Evolutionary conservation across 306 rosid species (phyloP), one percentile per base, ranked within the genome.

Genomic region (Vigna angularis): DNA sequence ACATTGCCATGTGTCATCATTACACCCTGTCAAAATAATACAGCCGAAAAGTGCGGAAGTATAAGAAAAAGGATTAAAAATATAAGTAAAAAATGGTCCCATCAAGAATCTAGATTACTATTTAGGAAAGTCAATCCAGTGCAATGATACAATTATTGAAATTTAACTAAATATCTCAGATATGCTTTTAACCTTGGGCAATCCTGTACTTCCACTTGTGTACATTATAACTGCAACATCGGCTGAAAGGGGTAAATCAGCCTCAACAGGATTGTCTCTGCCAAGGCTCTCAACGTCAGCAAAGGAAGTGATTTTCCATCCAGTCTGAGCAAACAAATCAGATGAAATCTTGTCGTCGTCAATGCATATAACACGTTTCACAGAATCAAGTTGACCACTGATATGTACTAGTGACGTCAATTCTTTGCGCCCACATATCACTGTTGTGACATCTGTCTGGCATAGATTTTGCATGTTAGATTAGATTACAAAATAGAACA

Each of bases 181-280:
- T 34, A 84, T 34, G 83, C 79, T 84, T 81, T 87, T 74, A 75
- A 96, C 99, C 99, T 93, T 93, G 32, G 99, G 97, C 72, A 93
- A 81, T 78, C 99, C 99, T 10, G 98, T 93, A 83, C 99, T 96
- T 86, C 99, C 99, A 83, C 99, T 96, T 50, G 99, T 93, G 85
- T 96, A 96, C 99, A 93, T 96, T 81, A 96, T 93, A 85, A 96
- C 99, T 4, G 98, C 99, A 75, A 91, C 71, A 84, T 96, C 98
- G 14, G 91, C 88, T 55, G 98, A 77, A 79, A 90, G 83, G 56
- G 99, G 99, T 65, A 96, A 84, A 77, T 91, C 93, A 24, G 97
- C 85, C n/a, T 81, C 93, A 45, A 87, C 55, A 45, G 87, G 90
- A 38, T 77, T 83, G 85, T 85, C 87, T 86, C 78, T 84, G 50